Base-by-base conservation (phyloP, 139 green algal genomes). In the Edaphochlamys debaryana region DNA sequence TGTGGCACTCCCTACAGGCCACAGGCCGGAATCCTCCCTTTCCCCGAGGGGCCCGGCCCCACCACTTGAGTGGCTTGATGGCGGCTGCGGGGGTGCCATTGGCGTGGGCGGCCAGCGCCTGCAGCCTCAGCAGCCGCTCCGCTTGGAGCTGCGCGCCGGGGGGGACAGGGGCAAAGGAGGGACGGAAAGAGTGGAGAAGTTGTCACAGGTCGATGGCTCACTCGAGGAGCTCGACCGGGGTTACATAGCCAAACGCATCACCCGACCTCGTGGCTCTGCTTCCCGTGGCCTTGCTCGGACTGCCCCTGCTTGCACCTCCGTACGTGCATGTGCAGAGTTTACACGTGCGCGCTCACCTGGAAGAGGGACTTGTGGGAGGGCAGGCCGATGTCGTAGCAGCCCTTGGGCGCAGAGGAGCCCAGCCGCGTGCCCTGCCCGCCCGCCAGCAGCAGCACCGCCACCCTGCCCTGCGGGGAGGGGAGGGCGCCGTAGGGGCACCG, bases 311-410 rank as follows among this genome's bases (percentile, higher is more conserved):
- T 54, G 48, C 48, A 54, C 48, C 48, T 9, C 15, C 15, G 48
- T 15, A 9, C 48, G 11, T 54, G 11, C 48, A 9, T 54, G 11
- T 54, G 11, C 48, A 23, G 48, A 9, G 15, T 54, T 54, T 54
- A 23, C 11, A 54, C 48, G n/a, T n/a, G n/a, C 23, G 1, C 42
- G 19, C 70, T 22, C 50, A 87, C 80, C 84, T 97, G 94, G 84
- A 99, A 99, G 29, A 99, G 93, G 3, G 90, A 94, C 87, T 98
- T 98, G 77, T 83, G 68, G 19, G 93, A 98, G 30, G 97, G 96
- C 66, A 99, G 92, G 8, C 96, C 94, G 11, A 99, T 94, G 89
- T 99, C 91, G 77, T 95, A 98, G 87, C 96, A 99, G 66, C 97
- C 97, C 87, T 98, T 99, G 56, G 96, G 96, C 13, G 81, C 63